Percentiles rank a stretch among this genome's conserved stretches.
These are phyloP conservation scores for Anthostomella pinea DNA, from an alignment of 2,329 filamentous ascomycete genomes.

Conservation along the genomic window DNA sequence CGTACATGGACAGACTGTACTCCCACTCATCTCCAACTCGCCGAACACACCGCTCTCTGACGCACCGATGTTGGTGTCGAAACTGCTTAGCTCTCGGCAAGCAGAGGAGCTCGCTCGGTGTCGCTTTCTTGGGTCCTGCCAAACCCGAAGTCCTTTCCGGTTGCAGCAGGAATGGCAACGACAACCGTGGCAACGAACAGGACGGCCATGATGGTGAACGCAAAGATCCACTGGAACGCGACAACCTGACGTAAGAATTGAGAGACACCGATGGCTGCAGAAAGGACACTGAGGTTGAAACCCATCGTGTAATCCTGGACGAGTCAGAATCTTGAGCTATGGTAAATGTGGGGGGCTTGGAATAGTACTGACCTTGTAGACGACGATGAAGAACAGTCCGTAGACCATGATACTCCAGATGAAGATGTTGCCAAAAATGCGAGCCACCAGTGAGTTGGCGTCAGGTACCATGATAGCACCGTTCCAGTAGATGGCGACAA, in stretches of 20 bases:
- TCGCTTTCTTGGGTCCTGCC: slow-evolving; percentile 43
- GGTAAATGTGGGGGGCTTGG: too few species aligned
- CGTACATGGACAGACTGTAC: too few species aligned
- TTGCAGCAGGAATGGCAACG: slow-evolving; percentile 62
- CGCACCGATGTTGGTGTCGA: neutral
- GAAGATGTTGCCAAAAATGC: slow-evolving; percentile 81
- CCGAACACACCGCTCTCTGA: neutral
- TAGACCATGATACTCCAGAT: slow-evolving; percentile 81
- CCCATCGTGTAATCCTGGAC: slow-evolving; percentile 69
- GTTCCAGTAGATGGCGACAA: slow-evolving; percentile 85
- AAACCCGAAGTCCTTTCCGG: slow-evolving; percentile 56
- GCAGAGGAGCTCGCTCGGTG: slow-evolving; percentile 59
- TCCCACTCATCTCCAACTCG: neutral
- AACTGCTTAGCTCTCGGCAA: slow-evolving; percentile 43
- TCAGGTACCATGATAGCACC: slow-evolving; percentile 79
- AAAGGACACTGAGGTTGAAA: slow-evolving; percentile 70
- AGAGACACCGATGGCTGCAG: slow-evolving; percentile 71
- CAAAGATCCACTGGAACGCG: slow-evolving; percentile 90
- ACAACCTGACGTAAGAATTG: slow-evolving; percentile 73
- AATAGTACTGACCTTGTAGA: slow-evolving; percentile 63
- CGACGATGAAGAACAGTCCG: slow-evolving; percentile 71
- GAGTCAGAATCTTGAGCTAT: slow-evolving; percentile 10
- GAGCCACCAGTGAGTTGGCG: slow-evolving; percentile 62
- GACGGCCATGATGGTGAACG: slow-evolving; percentile 75
- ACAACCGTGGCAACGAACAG: slow-evolving; percentile 67